Evolutionary conservation across 75 land plant genomes (phyloP).

Genomic region (Ceratopteris richardii): DNA sequence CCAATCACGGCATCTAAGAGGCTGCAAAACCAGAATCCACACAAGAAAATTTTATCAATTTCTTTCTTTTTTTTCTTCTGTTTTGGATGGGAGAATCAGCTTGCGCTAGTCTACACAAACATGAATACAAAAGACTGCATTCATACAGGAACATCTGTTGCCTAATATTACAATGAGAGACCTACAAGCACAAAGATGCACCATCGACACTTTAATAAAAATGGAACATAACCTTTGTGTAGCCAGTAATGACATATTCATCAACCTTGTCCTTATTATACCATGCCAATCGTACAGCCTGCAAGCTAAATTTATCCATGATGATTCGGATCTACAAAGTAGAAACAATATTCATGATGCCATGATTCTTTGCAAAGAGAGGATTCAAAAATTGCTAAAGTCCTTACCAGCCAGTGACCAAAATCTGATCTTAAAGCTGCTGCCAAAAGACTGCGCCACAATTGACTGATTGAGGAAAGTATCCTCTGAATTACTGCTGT

Average conservation of each 20-base stretch:
- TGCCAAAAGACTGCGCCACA: constrained; percentile 22
- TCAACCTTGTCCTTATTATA: constrained; percentile 51
- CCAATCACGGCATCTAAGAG: constrained; percentile 72
- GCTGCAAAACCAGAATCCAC: constrained; percentile 39
- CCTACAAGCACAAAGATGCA: not conserved
- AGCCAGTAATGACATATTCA: constrained; percentile 65
- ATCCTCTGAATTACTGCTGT: constrained; percentile 17
- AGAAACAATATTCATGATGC: not conserved
- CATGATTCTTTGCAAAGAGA: too few relatives aligned
- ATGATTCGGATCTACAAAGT: constrained; percentile 48
- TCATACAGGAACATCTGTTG: too few relatives aligned
- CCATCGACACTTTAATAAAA: not conserved
- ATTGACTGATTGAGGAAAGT: constrained; percentile 9
- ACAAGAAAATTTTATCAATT: not conserved
- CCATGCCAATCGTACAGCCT: constrained; percentile 61
- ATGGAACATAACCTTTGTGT: constrained; percentile 66
- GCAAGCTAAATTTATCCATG: constrained; percentile 63
- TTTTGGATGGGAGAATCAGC: too few relatives aligned
- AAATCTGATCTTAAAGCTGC: constrained; percentile 49
- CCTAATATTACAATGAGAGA: too few relatives aligned
- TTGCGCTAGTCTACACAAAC: too few relatives aligned
- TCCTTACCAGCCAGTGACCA: constrained; percentile 49
- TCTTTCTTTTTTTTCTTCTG: not conserved
- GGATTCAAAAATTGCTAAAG: not conserved
- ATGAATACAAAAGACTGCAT: too few relatives aligned